Conservation (phyloP, 768 basidiomycete species). For the Antrodiella citrinella region DNA sequence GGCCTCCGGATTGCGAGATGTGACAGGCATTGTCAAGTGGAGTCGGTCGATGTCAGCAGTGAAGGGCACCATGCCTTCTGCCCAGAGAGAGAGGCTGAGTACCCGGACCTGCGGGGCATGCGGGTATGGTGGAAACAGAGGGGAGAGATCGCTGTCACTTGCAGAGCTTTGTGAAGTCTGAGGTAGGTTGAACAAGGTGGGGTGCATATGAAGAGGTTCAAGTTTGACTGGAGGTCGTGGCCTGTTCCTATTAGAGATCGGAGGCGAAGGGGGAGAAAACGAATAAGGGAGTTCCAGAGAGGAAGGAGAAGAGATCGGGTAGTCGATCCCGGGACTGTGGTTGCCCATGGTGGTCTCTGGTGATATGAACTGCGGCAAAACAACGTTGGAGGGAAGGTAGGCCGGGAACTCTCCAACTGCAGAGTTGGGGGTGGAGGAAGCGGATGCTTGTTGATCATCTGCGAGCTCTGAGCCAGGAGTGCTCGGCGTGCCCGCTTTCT, state of each 20-base stretch:
- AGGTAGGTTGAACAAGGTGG: slow-evolving; percentile 18
- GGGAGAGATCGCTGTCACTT: slow-evolving; percentile 13
- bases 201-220: slow-evolving; percentile 20
- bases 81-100: slow-evolving; percentile 42
- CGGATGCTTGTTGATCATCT: slow-evolving; percentile 11
- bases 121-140: slow-evolving; percentile 17
- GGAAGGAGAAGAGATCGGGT: background rate
- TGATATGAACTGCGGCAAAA: background rate
- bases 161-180: slow-evolving; percentile 7
- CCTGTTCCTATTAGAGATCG: slow-evolving; percentile 7
- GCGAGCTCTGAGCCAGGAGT: background rate
- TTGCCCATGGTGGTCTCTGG: background rate
- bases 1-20: slow-evolving; percentile 26
- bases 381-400: slow-evolving; percentile 1
- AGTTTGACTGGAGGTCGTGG: slow-evolving; percentile 14
- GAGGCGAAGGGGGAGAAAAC: slow-evolving; percentile 6
- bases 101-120: slow-evolving; percentile 29
- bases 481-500: slow-evolving; percentile 7
- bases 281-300: background rate
- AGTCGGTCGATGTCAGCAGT: slow-evolving; percentile 52
- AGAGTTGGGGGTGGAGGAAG: slow-evolving; percentile 22
- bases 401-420: slow-evolving; percentile 12
- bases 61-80: slow-evolving; percentile 63
- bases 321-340: background rate
- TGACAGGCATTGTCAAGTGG: slow-evolving; percentile 19